Evolutionary conservation across 148 eudicot species (phyloP).

Genomic region (Dysphania ambrosioides): DNA sequence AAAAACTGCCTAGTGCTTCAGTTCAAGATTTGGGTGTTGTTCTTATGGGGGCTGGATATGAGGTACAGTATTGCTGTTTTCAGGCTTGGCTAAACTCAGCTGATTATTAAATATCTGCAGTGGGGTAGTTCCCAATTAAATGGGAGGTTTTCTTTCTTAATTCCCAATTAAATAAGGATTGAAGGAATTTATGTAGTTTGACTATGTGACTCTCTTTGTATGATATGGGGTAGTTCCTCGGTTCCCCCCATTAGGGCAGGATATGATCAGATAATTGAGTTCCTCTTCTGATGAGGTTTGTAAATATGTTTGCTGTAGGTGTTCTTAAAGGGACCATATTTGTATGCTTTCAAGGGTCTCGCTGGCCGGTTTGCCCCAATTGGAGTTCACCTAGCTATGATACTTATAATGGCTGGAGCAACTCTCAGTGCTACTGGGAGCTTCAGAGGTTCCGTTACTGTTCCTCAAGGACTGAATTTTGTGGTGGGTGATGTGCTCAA

Average conservation of each 20-base stretch:
- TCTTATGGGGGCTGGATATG: slow-evolving; percentile 91
- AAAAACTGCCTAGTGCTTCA: slow-evolving; percentile 71
- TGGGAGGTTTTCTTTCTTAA: neutral
- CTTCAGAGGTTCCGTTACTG: slow-evolving; percentile 82
- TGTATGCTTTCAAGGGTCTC: slow-evolving; percentile 90
- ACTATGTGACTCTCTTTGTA: neutral
- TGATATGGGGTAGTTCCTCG: neutral
- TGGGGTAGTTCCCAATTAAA: neutral
- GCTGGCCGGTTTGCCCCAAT: slow-evolving; percentile 95
- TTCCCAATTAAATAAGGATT: neutral
- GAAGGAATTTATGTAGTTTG: neutral
- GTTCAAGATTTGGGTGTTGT: slow-evolving; percentile 83
- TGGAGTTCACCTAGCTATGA: slow-evolving; percentile 88
- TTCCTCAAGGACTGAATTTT: slow-evolving; percentile 93
- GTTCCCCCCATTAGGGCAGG: neutral
- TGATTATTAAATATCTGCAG: slow-evolving; percentile 1
- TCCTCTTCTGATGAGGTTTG: neutral
- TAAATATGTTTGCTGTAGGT: slow-evolving; percentile 45
- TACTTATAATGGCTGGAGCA: slow-evolving; percentile 88
- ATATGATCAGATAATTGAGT: neutral
- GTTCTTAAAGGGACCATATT: slow-evolving; percentile 80
- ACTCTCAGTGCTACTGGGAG: slow-evolving; percentile 94
- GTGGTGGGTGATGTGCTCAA: slow-evolving; percentile 83
- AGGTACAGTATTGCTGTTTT: slow-evolving; percentile 39
- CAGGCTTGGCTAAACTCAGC: slow-evolving; percentile 1